Evolutionary conservation across 768 basidiomycete species (phyloP), one percentile per base, ranked within the genome.

Genomic region (Piloderma croceum): DNA sequence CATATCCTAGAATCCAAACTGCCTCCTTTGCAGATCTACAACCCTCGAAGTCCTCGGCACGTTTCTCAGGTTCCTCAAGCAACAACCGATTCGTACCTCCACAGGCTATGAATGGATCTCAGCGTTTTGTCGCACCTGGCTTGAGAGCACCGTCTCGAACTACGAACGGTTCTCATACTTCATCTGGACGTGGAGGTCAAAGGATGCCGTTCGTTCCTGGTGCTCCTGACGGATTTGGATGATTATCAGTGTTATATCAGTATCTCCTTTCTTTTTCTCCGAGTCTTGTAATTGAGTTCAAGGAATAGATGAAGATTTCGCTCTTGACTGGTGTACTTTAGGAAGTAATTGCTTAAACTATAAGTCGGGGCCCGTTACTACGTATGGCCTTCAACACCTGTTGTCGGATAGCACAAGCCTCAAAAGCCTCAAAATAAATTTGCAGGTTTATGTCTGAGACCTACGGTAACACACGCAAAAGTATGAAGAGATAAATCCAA

Each of bases 191-290:
- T 46, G 58, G 62, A 17, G 56, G 62, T 38, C 79, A 83, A 43
- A 69, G 79, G 50, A 63, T 66, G 45, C 74, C 78, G 31, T 83
- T 83, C 54, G 52, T 73, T 25, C 68, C 67, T 21, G 61, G 63
- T 19, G 39, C 48, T 27, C 44, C 60, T 25, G 59, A 52, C 20
- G 57, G 55, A 31, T 59, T 64, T 44, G 54, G 61, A 32, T 65
- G 48, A 55, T 5, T 15, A 15, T 40, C 20, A 17, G 25, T 27
- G 43, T 12, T 7, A 40, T 43, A 34, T 19, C 34, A 24, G 38
- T 43, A 43, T 25, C 5, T 33, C 13, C 19, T 36, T 20, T 38
- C 24, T 17, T 39, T 32, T 37, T 34, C 21, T 38, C 31, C n/a
- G n/a, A n/a, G n/a, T n/a, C n/a, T n/a, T n/a, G n/a, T n/a, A n/a